Conservation (phyloP, 2,329 filamentous ascomycete species). For the Raffaelea ambrosiae region DNA sequence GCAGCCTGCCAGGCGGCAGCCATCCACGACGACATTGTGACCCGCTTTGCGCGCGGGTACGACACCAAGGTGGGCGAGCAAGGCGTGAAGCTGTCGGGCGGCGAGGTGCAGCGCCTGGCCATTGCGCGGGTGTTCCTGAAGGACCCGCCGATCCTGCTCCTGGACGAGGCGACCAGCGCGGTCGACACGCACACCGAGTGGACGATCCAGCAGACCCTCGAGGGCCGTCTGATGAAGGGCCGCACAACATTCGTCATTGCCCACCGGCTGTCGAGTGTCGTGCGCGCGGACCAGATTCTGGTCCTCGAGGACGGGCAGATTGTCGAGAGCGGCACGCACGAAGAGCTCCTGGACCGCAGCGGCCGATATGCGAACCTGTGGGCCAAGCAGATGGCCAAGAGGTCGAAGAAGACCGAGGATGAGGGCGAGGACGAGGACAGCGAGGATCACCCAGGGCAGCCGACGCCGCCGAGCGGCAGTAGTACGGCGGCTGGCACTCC, state of each 20-base stretch:
- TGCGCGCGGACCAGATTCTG: conserved; percentile 15
- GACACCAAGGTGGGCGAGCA: conserved; percentile 73
- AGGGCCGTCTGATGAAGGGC: neutral
- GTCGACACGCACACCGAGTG: conserved; percentile 43
- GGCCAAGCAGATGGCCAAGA: conserved; percentile 55
- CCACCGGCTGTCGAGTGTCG: conserved; percentile 5
- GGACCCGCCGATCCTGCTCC: conserved; percentile 19
- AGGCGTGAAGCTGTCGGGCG: conserved; percentile 65
- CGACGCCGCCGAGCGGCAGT: no score
- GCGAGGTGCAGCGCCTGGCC: conserved; percentile 75
- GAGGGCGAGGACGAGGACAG: no score
- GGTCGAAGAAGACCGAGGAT: no score
- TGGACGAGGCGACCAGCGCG: conserved; percentile 22
- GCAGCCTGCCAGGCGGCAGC: conserved; percentile 53
- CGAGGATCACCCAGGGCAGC: no score
- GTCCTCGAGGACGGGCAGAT: conserved; percentile 13
- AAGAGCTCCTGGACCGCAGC: conserved; percentile 59
- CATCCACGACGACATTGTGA: conserved; percentile 60
- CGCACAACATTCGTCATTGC: neutral
- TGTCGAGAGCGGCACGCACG: conserved; percentile 31
- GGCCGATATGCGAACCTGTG: conserved; percentile 81
- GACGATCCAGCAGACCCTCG: conserved; percentile 17
- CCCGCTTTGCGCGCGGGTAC: conserved; percentile 54
- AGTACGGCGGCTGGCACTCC: no score
- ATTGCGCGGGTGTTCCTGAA: conserved; percentile 27